Percentiles rank a stretch among this genome's conserved stretches.
phyloP scores from a whole-genome alignment of 139 green algal genomes.

The Mychonastes homosphaera region DNA sequence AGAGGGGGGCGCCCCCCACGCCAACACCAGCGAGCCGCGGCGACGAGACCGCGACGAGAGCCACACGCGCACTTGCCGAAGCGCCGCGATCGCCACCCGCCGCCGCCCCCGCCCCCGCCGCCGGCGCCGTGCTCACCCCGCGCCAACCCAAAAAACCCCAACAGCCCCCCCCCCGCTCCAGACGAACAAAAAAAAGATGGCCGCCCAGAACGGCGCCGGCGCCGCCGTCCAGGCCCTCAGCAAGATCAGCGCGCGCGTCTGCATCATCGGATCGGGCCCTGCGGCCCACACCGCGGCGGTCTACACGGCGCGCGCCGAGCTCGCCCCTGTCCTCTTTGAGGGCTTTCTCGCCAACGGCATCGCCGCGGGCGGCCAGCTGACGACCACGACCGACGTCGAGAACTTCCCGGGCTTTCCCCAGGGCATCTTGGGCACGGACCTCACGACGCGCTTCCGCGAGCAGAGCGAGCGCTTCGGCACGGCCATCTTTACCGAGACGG shows the following conservation, averaged over 20 bases:
- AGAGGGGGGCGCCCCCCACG: too few species aligned
- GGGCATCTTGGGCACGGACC: conserved; percentile 54
- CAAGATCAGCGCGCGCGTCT: conserved; percentile 53
- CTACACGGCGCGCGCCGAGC: conserved; percentile 56
- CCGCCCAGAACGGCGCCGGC: too few species aligned
- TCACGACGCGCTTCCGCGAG: conserved; percentile 49
- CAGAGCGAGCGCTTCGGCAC: conserved; percentile 62
- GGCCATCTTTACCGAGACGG: conserved; percentile 60
- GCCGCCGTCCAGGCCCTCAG: conserved; percentile 13
- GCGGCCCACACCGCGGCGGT: conserved; percentile 72
- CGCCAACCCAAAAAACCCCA: too few species aligned
- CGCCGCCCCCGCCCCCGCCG: too few species aligned
- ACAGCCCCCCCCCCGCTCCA: too few species aligned
- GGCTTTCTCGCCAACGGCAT: conserved; percentile 71
- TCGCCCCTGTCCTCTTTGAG: conserved; percentile 76
- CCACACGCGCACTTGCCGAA: too few species aligned
- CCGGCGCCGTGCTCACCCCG: too few species aligned
- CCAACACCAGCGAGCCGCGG: too few species aligned
- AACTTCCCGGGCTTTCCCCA: conserved; percentile 71
- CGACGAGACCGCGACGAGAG: too few species aligned
- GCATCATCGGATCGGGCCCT: conserved; percentile 74
- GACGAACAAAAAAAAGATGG: too few species aligned
- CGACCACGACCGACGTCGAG: conserved; percentile 72
- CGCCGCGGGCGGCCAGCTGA: conserved; percentile 64
- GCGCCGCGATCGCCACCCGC: too few species aligned